A percentile compares a stretch with the other conserved stretches of the same genome.
These are phyloP conservation scores for Colletotrichum destructivum DNA, from an alignment of 2,329 filamentous ascomycete genomes.

Conservation along the genomic window DNA sequence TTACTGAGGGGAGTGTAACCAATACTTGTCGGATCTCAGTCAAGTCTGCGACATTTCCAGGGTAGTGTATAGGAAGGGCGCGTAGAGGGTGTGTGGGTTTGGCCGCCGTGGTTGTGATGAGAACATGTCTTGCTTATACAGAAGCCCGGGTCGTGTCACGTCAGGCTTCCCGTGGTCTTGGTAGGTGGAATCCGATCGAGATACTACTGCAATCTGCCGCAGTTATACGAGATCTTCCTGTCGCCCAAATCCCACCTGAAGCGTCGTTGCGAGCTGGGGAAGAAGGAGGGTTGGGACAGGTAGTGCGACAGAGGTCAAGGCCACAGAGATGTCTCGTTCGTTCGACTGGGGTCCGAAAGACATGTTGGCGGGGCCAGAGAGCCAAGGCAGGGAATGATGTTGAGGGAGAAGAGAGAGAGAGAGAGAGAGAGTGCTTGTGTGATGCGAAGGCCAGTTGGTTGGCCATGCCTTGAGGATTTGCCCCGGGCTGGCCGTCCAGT, in stretches of 20 bases:
- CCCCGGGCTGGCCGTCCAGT: background rate
- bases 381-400: constrained; percentile 26
- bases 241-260: constrained; percentile 40
- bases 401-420: constrained; percentile 22
- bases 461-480: background rate
- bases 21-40: constrained; percentile 45
- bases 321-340: constrained; percentile 18
- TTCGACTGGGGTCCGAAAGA: constrained; percentile 4
- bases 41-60: constrained; percentile 43
- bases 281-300: constrained; percentile 24
- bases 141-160: constrained; percentile 41
- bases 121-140: constrained; percentile 41
- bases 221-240: constrained; percentile 45
- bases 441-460: constrained; percentile 6
- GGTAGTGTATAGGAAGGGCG: constrained; percentile 39
- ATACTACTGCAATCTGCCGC: constrained; percentile 44
- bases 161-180: constrained; percentile 41
- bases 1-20: constrained; percentile 43
- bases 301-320: constrained; percentile 24
- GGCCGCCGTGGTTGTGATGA: constrained; percentile 33
- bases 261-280: constrained; percentile 32
- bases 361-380: constrained; percentile 12
- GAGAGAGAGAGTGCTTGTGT: too few species aligned
- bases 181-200: constrained; percentile 44
- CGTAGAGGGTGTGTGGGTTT: constrained; percentile 34